Evolutionary conservation across 2,329 filamentous ascomycete genomes (phyloP).

Genomic region (Cladobotryum mycophilum): DNA sequence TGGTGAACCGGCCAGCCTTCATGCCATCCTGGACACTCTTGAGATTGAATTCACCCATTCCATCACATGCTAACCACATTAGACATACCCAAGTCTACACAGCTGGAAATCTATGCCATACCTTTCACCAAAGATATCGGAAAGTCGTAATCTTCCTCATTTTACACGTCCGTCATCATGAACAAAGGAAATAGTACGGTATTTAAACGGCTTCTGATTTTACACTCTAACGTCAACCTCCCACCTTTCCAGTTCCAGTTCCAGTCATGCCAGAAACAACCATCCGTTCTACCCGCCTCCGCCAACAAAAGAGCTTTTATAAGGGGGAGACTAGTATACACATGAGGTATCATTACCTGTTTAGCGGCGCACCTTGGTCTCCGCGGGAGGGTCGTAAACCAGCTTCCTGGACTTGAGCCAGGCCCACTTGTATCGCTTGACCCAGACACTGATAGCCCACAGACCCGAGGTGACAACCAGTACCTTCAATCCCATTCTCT

Average conservation of each 20-base stretch:
- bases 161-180: neutral
- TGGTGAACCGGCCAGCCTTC: too few relatives aligned
- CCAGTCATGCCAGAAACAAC: constrained; percentile 20
- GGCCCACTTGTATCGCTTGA: constrained; percentile 99
- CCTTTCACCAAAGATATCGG: too few relatives aligned
- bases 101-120: too few relatives aligned
- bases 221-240: constrained; percentile 40
- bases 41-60: too few relatives aligned
- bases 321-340: constrained; percentile 39
- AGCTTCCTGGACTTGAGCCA: constrained; percentile 94
- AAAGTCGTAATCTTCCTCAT: neutral
- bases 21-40: too few relatives aligned
- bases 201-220: constrained; percentile 44
- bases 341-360: constrained; percentile 24
- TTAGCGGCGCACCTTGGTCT: constrained; percentile 45
- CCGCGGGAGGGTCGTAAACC: constrained; percentile 71
- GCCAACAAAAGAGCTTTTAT: constrained; percentile 38
- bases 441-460: constrained; percentile 86
- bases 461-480: constrained; percentile 72
- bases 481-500: constrained; percentile 99
- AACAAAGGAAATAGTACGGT: constrained; percentile 15
- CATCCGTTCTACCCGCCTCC: constrained; percentile 35
- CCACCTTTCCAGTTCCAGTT: constrained; percentile 18
- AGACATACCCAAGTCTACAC: too few relatives aligned
- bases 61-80: too few relatives aligned